phyloP scores from a whole-genome alignment of 139 green algal genomes.

The Chlamydomonas schloesseri region DNA sequence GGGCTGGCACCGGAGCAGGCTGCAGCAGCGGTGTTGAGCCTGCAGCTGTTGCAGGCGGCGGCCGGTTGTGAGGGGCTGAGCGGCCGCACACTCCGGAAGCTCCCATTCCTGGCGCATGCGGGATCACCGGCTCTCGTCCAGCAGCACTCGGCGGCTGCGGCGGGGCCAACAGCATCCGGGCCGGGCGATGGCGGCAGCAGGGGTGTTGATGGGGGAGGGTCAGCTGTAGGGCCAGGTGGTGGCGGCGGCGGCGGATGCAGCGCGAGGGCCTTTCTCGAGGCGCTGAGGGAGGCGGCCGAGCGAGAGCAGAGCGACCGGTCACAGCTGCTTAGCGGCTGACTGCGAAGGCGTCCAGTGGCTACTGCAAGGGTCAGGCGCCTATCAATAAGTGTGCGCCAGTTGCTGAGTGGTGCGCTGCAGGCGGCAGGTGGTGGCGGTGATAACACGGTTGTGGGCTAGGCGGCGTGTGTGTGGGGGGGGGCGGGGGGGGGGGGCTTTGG shows the following conservation, averaged over 20 bases:
- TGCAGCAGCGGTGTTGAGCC: slow-evolving; percentile 23
- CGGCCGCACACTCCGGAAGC: slow-evolving; percentile 80
- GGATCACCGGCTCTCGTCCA: not conserved
- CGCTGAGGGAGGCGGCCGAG: slow-evolving; percentile 8
- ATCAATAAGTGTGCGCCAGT: too few relatives aligned
- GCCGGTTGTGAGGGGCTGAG: slow-evolving; percentile 74
- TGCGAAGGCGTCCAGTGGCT: too few relatives aligned
- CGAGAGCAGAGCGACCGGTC: slow-evolving; percentile 17
- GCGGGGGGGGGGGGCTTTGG: too few relatives aligned
- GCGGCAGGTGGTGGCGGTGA: too few relatives aligned
- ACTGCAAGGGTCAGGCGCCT: too few relatives aligned
- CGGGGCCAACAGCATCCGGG: not conserved
- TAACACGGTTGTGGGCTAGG: too few relatives aligned
- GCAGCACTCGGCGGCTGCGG: too few relatives aligned
- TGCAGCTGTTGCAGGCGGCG: slow-evolving; percentile 58
- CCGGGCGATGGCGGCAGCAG: not conserved
- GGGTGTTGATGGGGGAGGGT: too few relatives aligned
- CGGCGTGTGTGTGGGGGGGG: too few relatives aligned
- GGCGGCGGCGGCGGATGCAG: not conserved
- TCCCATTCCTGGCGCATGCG: slow-evolving; percentile 87
- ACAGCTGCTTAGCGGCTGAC: slow-evolving; percentile 20
- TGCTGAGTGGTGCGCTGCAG: too few relatives aligned
- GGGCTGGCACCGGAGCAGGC: too few relatives aligned
- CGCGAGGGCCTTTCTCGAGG: not conserved
- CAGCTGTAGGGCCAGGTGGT: not conserved